phyloP scores from a whole-genome alignment of 805 yeast species.

The Candida nonsorbophila region DNA sequence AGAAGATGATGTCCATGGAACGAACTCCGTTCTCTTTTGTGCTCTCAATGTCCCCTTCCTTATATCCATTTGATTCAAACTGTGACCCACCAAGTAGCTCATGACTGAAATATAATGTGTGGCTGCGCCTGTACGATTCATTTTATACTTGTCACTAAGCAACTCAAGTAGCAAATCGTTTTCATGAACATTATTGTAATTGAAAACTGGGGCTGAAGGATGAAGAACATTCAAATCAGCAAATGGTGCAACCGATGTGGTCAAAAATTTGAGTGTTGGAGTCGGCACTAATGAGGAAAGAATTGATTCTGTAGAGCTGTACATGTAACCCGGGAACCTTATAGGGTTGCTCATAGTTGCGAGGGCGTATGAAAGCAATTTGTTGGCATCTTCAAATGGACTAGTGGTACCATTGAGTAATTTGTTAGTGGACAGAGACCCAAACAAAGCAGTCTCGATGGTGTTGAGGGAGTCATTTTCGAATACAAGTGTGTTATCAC shows the following conservation, averaged over 20 bases:
- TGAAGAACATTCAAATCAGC: constrained; percentile 49
- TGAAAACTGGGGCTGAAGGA: constrained; percentile 1
- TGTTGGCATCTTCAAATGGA: constrained; percentile 76
- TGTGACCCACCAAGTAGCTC: constrained; percentile 60
- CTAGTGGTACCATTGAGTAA: constrained; percentile 37
- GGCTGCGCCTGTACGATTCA: constrained; percentile 49
- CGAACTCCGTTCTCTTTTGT: constrained; percentile 65
- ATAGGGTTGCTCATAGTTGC: constrained; percentile 82
- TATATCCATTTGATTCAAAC: constrained; percentile 62
- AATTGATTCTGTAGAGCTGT: constrained; percentile 77
- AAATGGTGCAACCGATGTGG: constrained; percentile 37
- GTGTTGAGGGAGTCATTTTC: constrained; percentile 82
- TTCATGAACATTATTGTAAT: constrained; percentile 61
- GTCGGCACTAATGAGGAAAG: constrained; percentile 80
- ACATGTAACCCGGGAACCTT: constrained; percentile 88
- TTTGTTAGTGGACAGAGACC: constrained; percentile 24
- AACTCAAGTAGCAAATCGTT: constrained; percentile 83
- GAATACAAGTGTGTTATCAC: constrained; percentile 84
- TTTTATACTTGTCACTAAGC: constrained; percentile 68
- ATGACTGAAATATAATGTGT: constrained; percentile 61
- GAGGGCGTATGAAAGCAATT: constrained; percentile 77
- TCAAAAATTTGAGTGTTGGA: constrained; percentile 57
- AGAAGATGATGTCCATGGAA: constrained; percentile 81
- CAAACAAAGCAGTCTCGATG: constrained; percentile 50
- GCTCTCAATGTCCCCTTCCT: constrained; percentile 62